Evolutionary conservation across 2,329 filamentous ascomycete species (phyloP).

Genomic region (Exophiala bonariae): DNA sequence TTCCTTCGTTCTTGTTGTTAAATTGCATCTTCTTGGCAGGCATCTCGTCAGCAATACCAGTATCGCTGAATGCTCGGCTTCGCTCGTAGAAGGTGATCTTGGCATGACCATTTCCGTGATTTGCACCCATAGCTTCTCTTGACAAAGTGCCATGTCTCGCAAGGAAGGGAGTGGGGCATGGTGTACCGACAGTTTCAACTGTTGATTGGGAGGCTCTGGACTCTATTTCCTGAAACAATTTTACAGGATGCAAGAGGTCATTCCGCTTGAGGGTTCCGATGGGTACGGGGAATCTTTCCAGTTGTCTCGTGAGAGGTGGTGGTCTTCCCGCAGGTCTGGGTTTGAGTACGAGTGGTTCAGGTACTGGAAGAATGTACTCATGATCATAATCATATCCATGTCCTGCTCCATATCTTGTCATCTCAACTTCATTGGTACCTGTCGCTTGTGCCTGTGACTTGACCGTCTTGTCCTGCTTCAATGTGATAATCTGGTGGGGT

Average conservation of each 20-base stretch:
- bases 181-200: conserved; percentile 10
- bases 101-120: too few relatives aligned
- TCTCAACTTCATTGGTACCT: conserved; percentile 2
- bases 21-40: not conserved
- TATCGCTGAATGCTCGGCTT: too few relatives aligned
- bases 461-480: not conserved
- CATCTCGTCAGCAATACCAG: too few relatives aligned
- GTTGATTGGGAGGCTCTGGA: conserved; percentile 6
- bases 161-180: conserved; percentile 5
- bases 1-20: not conserved
- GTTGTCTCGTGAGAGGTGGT: conserved; percentile 22
- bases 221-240: conserved; percentile 22
- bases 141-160: too few relatives aligned
- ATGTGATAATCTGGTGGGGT: too few relatives aligned
- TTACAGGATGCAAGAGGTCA: conserved; percentile 19
- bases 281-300: conserved; percentile 23
- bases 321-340: conserved; percentile 24
- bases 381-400: conserved; percentile 11
- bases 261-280: conserved; percentile 6
- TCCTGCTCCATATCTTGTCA: too few relatives aligned
- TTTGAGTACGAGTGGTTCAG: conserved; percentile 24
- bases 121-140: too few relatives aligned
- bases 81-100: too few relatives aligned
- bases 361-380: conserved; percentile 26
- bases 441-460: not conserved